Evolutionary conservation across 495 filamentous ascomycete species (phyloP).

Genomic region (Penicillium antarcticum): DNA sequence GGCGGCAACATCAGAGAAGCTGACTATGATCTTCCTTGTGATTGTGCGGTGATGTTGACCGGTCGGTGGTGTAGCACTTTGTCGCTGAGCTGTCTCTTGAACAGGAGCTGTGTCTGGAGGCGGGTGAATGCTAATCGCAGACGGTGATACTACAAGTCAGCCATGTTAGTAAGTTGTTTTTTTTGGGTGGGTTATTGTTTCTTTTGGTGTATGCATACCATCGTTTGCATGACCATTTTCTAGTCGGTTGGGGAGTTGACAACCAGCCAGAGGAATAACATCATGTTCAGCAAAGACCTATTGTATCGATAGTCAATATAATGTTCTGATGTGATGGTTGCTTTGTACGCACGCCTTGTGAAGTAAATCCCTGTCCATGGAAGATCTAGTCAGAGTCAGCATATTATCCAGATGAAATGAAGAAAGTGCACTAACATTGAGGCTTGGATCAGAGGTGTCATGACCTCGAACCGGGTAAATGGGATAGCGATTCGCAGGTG

Average conservation of each 20-base stretch:
- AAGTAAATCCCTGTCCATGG: neutral
- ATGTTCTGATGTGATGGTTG: neutral
- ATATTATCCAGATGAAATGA: neutral
- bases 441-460: neutral
- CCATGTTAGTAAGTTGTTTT: too few relatives aligned
- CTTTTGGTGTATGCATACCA: too few relatives aligned
- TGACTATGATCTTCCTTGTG: neutral
- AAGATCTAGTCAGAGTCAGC: neutral
- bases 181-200: too few relatives aligned
- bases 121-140: neutral
- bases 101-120: too few relatives aligned
- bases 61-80: neutral
- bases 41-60: too few relatives aligned
- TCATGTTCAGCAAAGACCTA: neutral
- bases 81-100: neutral
- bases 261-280: too few relatives aligned
- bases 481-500: neutral
- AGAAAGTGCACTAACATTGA: constrained; percentile 2
- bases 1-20: constrained; percentile 32
- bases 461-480: neutral
- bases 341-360: neutral
- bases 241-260: too few relatives aligned
- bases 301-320: neutral
- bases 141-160: neutral
- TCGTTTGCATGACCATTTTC: too few relatives aligned